A percentile compares a stretch with the other conserved stretches of the same genome.
These are phyloP conservation scores for Setaria italica DNA, from an alignment of 202 grass and related monocot genomes.

Conservation along the genomic window DNA sequence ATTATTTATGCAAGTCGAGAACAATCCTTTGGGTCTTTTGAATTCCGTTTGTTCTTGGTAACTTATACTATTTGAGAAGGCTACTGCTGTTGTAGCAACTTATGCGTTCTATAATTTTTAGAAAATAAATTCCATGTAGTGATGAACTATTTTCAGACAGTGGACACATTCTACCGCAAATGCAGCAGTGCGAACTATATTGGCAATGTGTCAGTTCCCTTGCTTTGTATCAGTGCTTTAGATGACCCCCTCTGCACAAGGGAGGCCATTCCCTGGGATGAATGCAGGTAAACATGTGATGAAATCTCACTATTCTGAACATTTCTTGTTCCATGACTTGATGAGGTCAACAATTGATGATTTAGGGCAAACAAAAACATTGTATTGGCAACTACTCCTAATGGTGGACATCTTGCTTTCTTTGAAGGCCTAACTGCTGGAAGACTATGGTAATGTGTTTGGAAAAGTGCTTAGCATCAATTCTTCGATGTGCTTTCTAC, in stretches of 20 bases:
- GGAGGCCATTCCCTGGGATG: slow-evolving; percentile 97
- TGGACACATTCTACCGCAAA: slow-evolving; percentile 92
- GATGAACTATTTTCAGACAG: slow-evolving; percentile 68
- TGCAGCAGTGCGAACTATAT: slow-evolving; percentile 87
- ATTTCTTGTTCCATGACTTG: slow-evolving; percentile 31
- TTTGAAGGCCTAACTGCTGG: slow-evolving; percentile 83
- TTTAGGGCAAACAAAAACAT: slow-evolving; percentile 87
- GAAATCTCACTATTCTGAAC: slow-evolving; percentile 22
- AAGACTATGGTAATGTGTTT: slow-evolving; percentile 70
- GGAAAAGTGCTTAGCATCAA: neutral
- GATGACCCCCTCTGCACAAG: slow-evolving; percentile 95
- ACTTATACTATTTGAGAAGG: neutral
- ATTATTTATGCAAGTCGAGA: slow-evolving; percentile 16
- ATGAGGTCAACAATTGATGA: slow-evolving; percentile 39
- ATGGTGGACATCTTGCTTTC: slow-evolving; percentile 92
- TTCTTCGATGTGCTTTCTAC: slow-evolving; percentile 1
- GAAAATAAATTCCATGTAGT: slow-evolving; percentile 14
- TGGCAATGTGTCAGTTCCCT: slow-evolving; percentile 66
- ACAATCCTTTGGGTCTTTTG: slow-evolving; percentile 18
- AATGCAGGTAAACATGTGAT: slow-evolving; percentile 71
- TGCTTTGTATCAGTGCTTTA: slow-evolving; percentile 93
- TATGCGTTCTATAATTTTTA: neutral
- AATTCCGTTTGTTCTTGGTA: slow-evolving; percentile 19
- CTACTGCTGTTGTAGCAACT: neutral
- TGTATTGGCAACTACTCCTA: slow-evolving; percentile 87